Evolutionary conservation across 345 rosid species (phyloP), one percentile per base, ranked within the genome.

Genomic region (Salix exigua): DNA sequence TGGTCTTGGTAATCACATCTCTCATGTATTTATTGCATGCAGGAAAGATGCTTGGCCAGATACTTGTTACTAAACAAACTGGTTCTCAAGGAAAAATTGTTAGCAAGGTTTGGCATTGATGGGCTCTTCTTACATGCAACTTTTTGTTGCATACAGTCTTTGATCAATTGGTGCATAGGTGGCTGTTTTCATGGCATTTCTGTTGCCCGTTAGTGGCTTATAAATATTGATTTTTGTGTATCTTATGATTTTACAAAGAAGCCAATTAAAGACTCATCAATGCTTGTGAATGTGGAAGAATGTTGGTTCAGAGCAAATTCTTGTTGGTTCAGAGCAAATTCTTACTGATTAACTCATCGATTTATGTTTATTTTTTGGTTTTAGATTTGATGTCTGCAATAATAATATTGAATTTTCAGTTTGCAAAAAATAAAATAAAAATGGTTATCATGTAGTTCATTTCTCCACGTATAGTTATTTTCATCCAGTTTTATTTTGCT

Each of bases 21-120:
- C 73, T 62, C 73, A 60, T 72, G 55, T 60, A 61, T 68, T 85
- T 63, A 23, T 68, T 75, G 68, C 18, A 51, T 77, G 70, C 86
- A 96, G 99, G 91, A 48, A 94, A 94, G 86, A 96, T 96, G 99
- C 94, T 94, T 66, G 99, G 98, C 28, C 94, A 96, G 87, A 85
- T 91, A 66, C 98, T 96, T 65, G 99, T 96, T 70, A 96, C 98
- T 72, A 94, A 96, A 80, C 99, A 96, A 88, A 94, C 97, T 79
- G 98, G 98, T 72, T 86, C 97, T 19, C 95, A 92, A 83, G 98
- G 99, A 60, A 96, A 94, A 94, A 87, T 91, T 78, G 99, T 96
- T 73, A 92, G 97, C 98, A 92, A 96, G 99, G 99, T 95, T 38
- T 70, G 89, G 70, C 44, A 72, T 78, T 25, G 7, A 25, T 62